Evolutionary conservation across 805 yeast genomes (phyloP).

Genomic region (Lachancea nothofagi): DNA sequence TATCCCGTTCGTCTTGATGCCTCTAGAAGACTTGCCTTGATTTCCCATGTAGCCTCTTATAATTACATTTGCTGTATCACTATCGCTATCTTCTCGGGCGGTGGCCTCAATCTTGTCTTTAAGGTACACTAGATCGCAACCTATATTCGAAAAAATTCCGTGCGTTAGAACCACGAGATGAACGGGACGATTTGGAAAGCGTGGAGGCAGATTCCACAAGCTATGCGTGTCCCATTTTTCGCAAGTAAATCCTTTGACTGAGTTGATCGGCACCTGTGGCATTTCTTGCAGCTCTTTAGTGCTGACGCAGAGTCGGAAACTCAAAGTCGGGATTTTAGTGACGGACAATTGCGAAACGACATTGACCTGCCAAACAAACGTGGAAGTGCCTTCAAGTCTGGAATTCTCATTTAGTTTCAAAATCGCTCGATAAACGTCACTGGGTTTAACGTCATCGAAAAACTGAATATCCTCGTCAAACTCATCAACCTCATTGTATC

Average conservation of each 20-base stretch:
- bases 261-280: slow-evolving; percentile 7
- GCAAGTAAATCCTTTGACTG: slow-evolving; percentile 22
- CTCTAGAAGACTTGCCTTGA: slow-evolving; percentile 83
- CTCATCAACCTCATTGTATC: slow-evolving; percentile 48
- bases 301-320: slow-evolving; percentile 58
- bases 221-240: slow-evolving; percentile 51
- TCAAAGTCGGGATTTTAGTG: slow-evolving; percentile 59
- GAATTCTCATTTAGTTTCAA: slow-evolving; percentile 44
- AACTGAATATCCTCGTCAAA: slow-evolving; percentile 40
- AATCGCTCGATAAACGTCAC: slow-evolving; percentile 56
- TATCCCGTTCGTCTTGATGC: slow-evolving; percentile 77
- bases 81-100: slow-evolving; percentile 15
- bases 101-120: slow-evolving; percentile 68
- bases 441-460: slow-evolving; percentile 60
- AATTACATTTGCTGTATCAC: slow-evolving; percentile 48
- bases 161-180: slow-evolving; percentile 87
- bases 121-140: slow-evolving; percentile 84
- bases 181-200: slow-evolving; percentile 46
- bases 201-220: slow-evolving; percentile 71
- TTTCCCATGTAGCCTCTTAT: slow-evolving; percentile 82
- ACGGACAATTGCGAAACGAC: slow-evolving; percentile 76
- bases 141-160: slow-evolving; percentile 84
- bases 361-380: slow-evolving; percentile 74
- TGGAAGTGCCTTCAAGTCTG: slow-evolving; percentile 20
- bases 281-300: slow-evolving; percentile 31